Conservation (phyloP, 2,329 filamentous ascomycete species). For the Trichothecium roseum region DNA sequence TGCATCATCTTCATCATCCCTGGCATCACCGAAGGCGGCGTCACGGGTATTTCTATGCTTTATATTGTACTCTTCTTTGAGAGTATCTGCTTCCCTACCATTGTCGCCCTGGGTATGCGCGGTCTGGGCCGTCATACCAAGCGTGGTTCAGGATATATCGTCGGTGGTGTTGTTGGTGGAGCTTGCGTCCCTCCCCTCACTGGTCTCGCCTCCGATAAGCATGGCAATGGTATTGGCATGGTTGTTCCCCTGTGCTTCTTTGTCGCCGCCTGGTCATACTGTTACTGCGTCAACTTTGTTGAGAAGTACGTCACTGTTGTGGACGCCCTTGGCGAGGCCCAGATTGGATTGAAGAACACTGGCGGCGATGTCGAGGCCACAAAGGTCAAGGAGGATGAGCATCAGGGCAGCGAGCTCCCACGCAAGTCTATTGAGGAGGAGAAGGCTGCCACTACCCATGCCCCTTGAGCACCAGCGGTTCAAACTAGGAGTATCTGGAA, state of each 20-base stretch:
- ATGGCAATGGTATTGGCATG: constrained; percentile 53
- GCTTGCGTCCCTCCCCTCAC: constrained; percentile 64
- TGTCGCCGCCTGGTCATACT: constrained; percentile 44
- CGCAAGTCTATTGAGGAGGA: constrained; percentile 4
- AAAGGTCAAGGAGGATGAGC: constrained; percentile 2
- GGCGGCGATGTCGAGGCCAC: constrained; percentile 11
- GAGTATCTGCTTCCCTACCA: constrained; percentile 71
- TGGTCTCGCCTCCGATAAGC: constrained; percentile 54
- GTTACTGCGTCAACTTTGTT: constrained; percentile 54
- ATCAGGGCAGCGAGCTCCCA: background rate
- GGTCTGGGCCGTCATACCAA: constrained; percentile 69
- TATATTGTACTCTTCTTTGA: constrained; percentile 69
- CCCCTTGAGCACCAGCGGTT: no score
- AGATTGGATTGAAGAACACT: constrained; percentile 27
- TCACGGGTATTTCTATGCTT: constrained; percentile 47
- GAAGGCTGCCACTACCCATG: background rate
- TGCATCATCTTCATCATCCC: constrained; percentile 53
- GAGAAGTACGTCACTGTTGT: constrained; percentile 52
- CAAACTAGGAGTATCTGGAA: no score
- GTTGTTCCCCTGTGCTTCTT: constrained; percentile 54
- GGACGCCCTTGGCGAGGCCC: constrained; percentile 41
- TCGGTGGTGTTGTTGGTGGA: constrained; percentile 62
- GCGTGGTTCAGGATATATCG: constrained; percentile 58
- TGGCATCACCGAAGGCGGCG: constrained; percentile 34
- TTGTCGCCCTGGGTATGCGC: constrained; percentile 67